Conservation (phyloP, 2,329 filamentous ascomycete species). For the Daldinia sp. region DNA sequence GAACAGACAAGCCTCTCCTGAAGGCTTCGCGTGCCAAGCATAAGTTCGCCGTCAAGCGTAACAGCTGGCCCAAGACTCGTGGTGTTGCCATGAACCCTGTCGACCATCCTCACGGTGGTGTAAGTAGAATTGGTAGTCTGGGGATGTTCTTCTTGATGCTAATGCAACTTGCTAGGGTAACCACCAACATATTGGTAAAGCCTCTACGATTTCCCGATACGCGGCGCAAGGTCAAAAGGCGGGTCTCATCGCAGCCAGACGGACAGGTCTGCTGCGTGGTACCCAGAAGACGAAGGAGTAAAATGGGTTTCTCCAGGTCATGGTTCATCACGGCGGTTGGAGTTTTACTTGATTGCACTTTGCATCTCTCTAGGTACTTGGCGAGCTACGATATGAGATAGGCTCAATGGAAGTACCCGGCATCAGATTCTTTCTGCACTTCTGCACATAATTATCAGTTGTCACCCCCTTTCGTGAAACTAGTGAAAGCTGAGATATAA, state of each 20-base stretch:
- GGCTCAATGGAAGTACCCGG: constrained; percentile 52
- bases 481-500: constrained; percentile 18
- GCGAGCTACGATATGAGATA: constrained; percentile 49
- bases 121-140: constrained; percentile 53
- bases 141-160: constrained; percentile 45
- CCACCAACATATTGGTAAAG: constrained; percentile 99
- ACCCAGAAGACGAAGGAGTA: constrained; percentile 99
- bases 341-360: constrained; percentile 69
- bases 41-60: constrained; percentile 99
- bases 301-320: constrained; percentile 50
- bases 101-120: constrained; percentile 97
- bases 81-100: constrained; percentile 99
- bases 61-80: constrained; percentile 99
- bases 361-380: constrained; percentile 64
- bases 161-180: constrained; percentile 75
- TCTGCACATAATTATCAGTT: constrained; percentile 2
- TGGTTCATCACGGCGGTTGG: constrained; percentile 66
- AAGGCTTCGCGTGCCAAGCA: constrained; percentile 99
- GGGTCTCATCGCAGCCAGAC: constrained; percentile 99
- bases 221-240: constrained; percentile 99
- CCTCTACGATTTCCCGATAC: constrained; percentile 98
- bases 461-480: constrained; percentile 17
- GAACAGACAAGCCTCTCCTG: constrained; percentile 99
- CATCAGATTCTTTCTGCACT: constrained; percentile 44
- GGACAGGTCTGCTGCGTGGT: constrained; percentile 99